Conservation (phyloP, 2,329 filamentous ascomycete genomes). For the Coleophoma cylindrospora region DNA sequence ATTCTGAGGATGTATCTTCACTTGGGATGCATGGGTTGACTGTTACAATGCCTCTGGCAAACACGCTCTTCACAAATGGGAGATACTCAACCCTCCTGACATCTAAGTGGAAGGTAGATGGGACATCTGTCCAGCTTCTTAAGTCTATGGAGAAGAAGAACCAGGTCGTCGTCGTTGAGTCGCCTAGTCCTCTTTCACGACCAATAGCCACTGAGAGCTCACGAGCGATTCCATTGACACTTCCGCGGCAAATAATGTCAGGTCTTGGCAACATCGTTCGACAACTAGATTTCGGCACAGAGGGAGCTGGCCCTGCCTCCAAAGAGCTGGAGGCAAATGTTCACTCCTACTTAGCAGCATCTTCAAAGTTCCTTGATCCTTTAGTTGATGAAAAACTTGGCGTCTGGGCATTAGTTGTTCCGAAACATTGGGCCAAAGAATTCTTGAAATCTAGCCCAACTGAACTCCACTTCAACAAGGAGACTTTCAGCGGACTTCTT, state of each 20-base stretch:
- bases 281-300: constrained; percentile 43
- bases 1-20: not conserved
- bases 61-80: constrained; percentile 73
- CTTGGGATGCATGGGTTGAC: not conserved
- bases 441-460: not conserved
- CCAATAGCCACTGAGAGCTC: constrained; percentile 24
- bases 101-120: constrained; percentile 30
- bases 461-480: constrained; percentile 1
- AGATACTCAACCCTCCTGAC: constrained; percentile 52
- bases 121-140: constrained; percentile 5
- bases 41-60: constrained; percentile 59
- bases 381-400: constrained; percentile 40
- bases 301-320: constrained; percentile 54
- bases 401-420: constrained; percentile 70
- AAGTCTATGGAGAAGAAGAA: constrained; percentile 9
- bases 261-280: constrained; percentile 78
- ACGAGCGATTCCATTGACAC: constrained; percentile 59
- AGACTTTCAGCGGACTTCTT: not conserved
- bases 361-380: constrained; percentile 4
- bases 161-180: constrained; percentile 12
- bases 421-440: constrained; percentile 25
- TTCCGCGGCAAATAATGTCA: constrained; percentile 54
- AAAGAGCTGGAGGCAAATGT: constrained; percentile 66
- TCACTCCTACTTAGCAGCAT: constrained; percentile 46
- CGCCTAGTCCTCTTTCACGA: constrained; percentile 1